Percentiles rank a stretch among this genome's conserved stretches.
phyloP scores from a whole-genome alignment of 352 stramenopile species.

The Phytophthora hibernalis region DNA sequence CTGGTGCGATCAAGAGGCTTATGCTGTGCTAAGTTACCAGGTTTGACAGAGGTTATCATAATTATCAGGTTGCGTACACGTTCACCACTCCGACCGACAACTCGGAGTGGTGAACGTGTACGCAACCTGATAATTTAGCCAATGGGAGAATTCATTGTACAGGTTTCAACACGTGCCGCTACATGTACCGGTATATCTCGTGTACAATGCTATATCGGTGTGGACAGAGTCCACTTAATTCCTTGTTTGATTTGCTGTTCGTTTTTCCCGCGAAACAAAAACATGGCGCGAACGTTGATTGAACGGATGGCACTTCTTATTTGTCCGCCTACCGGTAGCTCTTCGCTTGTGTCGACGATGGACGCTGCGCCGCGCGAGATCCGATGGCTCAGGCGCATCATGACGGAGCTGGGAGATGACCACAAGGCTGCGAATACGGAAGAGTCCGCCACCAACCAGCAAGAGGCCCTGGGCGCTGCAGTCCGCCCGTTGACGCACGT shows the following conservation, averaged over 20 bases:
- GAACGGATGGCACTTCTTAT: neutral
- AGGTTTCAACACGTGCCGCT: no score
- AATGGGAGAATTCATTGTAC: no score
- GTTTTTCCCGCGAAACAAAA: slow-evolving; percentile 1
- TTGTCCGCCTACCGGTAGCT: neutral
- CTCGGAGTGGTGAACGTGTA: no score
- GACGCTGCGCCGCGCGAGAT: slow-evolving; percentile 4
- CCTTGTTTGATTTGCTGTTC: neutral
- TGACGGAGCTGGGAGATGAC: slow-evolving; percentile 12
- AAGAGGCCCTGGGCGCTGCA: neutral
- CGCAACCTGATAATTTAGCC: no score
- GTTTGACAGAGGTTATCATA: no score
- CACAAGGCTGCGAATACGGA: neutral
- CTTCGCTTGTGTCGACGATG: neutral
- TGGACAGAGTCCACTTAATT: no score
- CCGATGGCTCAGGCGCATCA: slow-evolving; percentile 22
- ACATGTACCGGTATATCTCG: no score
- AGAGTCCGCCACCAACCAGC: neutral
- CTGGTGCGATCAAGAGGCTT: no score
- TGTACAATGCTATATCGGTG: no score
- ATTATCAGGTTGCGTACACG: no score
- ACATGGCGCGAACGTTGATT: slow-evolving; percentile 2
- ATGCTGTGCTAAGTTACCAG: no score
- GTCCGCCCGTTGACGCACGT: neutral
- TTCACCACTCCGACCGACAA: no score